Evolutionary conservation across 2,329 filamentous ascomycete species (phyloP).

Genomic region (Epichloe aotearoae): DNA sequence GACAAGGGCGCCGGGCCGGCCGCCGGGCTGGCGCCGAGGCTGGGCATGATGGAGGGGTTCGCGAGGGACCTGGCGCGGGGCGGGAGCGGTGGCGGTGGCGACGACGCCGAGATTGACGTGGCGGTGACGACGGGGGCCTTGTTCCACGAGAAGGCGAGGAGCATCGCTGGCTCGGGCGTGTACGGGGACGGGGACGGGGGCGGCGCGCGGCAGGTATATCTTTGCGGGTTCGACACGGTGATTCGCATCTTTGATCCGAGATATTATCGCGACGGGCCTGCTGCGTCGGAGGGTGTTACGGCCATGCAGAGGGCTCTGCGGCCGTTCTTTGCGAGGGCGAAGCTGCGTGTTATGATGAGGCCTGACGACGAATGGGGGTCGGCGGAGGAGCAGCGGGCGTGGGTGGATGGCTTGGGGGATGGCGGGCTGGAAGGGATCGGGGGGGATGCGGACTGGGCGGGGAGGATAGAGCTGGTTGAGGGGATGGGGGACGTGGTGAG

Average conservation of each 20-base stretch:
- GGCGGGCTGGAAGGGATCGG: conserved; percentile 38
- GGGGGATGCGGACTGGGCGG: conserved; percentile 46
- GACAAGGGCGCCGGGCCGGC: conserved; percentile 56
- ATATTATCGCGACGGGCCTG: conserved; percentile 40
- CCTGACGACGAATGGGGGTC: conserved; percentile 47
- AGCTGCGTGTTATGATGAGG: conserved; percentile 50
- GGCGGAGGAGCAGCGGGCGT: conserved; percentile 29
- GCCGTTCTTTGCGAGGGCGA: conserved; percentile 50
- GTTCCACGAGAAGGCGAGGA: conserved; percentile 57
- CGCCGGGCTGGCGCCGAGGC: conserved; percentile 45
- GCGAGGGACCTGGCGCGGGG: conserved; percentile 37
- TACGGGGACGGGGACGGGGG: conserved; percentile 11
- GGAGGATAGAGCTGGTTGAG: conserved; percentile 45
- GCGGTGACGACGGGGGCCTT: conserved; percentile 59
- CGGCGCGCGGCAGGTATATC: conserved; percentile 44
- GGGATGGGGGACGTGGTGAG: conserved; percentile 31
- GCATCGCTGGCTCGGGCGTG: conserved; percentile 35
- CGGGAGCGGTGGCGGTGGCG: not conserved
- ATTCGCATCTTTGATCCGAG: conserved; percentile 59
- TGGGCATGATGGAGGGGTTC: conserved; percentile 61
- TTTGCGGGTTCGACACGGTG: conserved; percentile 65
- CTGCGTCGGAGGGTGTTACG: not conserved
- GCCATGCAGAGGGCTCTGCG: conserved; percentile 40
- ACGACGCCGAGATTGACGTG: conserved; percentile 40
- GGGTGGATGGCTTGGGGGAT: conserved; percentile 34